These are phyloP conservation scores for Calocybe gangraenosa DNA, from an alignment of 768 basidiomycete species.

Conservation along the genomic window DNA sequence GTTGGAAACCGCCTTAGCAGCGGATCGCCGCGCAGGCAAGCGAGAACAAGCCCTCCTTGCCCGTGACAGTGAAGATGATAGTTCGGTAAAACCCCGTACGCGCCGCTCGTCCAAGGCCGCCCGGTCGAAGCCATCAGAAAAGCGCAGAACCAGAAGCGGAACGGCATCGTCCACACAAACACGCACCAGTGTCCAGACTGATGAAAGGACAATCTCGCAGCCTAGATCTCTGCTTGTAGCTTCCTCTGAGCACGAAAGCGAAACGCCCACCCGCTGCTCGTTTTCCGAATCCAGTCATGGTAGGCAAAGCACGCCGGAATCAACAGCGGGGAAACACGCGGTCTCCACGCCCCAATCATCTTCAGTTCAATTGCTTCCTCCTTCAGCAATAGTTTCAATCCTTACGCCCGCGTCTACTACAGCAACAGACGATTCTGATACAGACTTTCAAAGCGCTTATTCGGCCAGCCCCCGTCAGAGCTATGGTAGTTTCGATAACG, in stretches of 20 bases:
- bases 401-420: slow-evolving; percentile 19
- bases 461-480: slow-evolving; percentile 71
- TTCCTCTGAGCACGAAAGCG: slow-evolving; percentile 29
- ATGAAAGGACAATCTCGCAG: slow-evolving; percentile 24
- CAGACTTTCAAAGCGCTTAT: slow-evolving; percentile 86
- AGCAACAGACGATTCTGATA: slow-evolving; percentile 68
- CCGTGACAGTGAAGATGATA: slow-evolving; percentile 55
- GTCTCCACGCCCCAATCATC: slow-evolving; percentile 26
- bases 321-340: slow-evolving; percentile 26
- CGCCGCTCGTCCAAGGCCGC: slow-evolving; percentile 36
- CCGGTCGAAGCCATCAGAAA: slow-evolving; percentile 26
- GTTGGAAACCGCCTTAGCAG: slow-evolving; percentile 72
- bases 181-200: slow-evolving; percentile 24
- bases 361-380: slow-evolving; percentile 5
- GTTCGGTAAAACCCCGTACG: slow-evolving; percentile 41
- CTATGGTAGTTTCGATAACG: slow-evolving; percentile 46
- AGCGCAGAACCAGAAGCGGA: slow-evolving; percentile 51
- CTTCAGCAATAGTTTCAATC: slow-evolving; percentile 18
- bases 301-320: slow-evolving; percentile 29
- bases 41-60: slow-evolving; percentile 28
- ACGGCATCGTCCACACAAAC: slow-evolving; percentile 64
- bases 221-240: slow-evolving; percentile 24
- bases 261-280: slow-evolving; percentile 38
- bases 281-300: slow-evolving; percentile 34
- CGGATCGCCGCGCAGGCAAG: slow-evolving; percentile 47